These are phyloP conservation scores for Rhododendron mucronatum DNA, from an alignment of 148 eudicot genomes.

Conservation along the genomic window DNA sequence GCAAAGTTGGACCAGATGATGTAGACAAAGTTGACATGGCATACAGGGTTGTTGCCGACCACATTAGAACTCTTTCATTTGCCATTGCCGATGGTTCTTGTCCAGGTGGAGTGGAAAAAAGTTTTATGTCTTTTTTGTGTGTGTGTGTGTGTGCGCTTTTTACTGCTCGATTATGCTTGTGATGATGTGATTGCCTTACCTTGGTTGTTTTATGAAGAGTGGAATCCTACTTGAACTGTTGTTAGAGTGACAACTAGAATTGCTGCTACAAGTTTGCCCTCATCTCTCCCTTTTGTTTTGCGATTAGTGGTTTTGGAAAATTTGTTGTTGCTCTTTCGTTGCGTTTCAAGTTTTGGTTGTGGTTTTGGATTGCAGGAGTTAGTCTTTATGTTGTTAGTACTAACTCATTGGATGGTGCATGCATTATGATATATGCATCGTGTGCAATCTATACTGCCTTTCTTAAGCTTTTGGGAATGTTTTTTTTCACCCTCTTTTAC, in stretches of 20 bases:
- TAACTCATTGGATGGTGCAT: neutral
- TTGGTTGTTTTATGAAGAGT: neutral
- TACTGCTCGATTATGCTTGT: neutral
- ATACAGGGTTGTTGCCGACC: conserved; percentile 95
- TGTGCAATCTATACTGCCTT: neutral
- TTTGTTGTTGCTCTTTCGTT: neutral
- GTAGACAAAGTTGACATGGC: conserved; percentile 93
- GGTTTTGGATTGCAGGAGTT: neutral
- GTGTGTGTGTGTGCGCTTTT: neutral
- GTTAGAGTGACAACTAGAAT: neutral
- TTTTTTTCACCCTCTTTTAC: neutral
- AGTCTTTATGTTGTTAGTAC: neutral
- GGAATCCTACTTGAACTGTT: neutral
- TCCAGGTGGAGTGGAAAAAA: conserved; percentile 57
- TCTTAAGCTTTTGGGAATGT: neutral
- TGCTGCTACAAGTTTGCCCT: neutral
- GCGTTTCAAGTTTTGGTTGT: neutral
- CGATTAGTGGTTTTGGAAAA: neutral
- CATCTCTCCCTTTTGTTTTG: neutral
- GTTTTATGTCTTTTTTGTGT: neutral
- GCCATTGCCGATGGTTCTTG: conserved; percentile 98
- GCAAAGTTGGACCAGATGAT: conserved; percentile 90
- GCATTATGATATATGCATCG: neutral
- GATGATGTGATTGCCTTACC: neutral
- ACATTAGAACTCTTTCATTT: conserved; percentile 96